These are phyloP conservation scores for Penicillium sp. DNA, from an alignment of 2,329 filamentous ascomycete species.

Conservation along the genomic window DNA sequence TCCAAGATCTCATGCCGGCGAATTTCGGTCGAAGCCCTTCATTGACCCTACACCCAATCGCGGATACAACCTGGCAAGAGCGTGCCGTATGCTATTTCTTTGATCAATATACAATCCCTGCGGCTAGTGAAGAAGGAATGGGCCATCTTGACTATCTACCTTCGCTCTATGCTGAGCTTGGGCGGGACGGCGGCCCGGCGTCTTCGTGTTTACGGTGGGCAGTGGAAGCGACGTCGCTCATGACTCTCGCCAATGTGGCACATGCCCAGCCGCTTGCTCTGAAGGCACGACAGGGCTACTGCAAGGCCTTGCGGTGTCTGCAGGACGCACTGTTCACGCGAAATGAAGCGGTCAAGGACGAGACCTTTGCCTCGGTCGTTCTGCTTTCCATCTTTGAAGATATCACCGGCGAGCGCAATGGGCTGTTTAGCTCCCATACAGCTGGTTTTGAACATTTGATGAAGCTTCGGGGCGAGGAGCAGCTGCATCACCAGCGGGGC, in stretches of 20 bases:
- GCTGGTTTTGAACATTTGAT: constrained; percentile 34
- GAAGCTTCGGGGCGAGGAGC: constrained; percentile 29
- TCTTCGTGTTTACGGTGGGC: constrained; percentile 30
- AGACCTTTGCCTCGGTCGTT: constrained; percentile 36
- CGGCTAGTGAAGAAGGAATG: constrained; percentile 22
- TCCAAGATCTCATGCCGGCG: constrained; percentile 1
- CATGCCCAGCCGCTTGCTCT: constrained; percentile 23
- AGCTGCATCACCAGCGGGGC: constrained; percentile 28
- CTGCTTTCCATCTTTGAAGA: constrained; percentile 38
- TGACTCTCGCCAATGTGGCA: constrained; percentile 30
- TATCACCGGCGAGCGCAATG: constrained; percentile 34
- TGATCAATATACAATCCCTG: constrained; percentile 33
- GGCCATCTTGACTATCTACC: constrained; percentile 37
- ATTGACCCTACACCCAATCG: constrained; percentile 17
- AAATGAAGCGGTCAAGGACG: constrained; percentile 30
- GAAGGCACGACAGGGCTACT: constrained; percentile 31
- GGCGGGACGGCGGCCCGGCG: constrained; percentile 13
- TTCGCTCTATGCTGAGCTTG: constrained; percentile 29
- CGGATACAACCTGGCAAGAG: constrained; percentile 33
- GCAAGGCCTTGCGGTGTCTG: constrained; percentile 28
- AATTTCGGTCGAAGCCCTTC: constrained; percentile 1
- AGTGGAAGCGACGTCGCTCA: constrained; percentile 33
- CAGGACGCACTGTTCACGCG: constrained; percentile 28
- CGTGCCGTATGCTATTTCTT: constrained; percentile 40
- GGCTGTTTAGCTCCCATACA: constrained; percentile 34